Evolutionary conservation across 208 protist genomes (phyloP), one percentile per base, ranked within the genome.

Genomic region (Leishmania lainsoni): DNA sequence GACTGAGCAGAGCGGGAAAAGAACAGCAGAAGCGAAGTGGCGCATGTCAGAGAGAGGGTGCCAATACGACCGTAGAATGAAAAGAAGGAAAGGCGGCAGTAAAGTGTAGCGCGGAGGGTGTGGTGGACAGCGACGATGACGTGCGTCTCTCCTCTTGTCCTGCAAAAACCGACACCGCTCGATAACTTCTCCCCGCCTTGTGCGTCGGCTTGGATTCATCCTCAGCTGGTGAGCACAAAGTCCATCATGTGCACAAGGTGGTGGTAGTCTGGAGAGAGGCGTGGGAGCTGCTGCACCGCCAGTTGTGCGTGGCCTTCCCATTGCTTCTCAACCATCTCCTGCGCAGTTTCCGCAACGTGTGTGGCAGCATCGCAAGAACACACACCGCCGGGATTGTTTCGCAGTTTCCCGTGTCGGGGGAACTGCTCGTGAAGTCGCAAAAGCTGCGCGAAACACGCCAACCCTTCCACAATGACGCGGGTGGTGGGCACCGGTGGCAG

Each of bases 241-340:
- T 52, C 52, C 32, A 85, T 51, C n/a, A 81, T 6, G 14, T 59
- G 76, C 42, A 80, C 78, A 66, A 63, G 51, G 49, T 73, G 74
- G 35, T 52, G 22, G 66, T 82, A 77, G 66, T 51, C 42, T 8
- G 5, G n/a, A 56, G 32, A 17, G 1, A 86, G 52, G 39, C 76
- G 42, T n/a, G 45, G 35, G 9, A 80, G 42, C 45, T 65, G 63
- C 12, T 16, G 71, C 51, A 78, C 54, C 5, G 49, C 74, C 42
- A 42, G 45, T 22, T 49, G 39, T 16, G 78, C 65, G 51, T 79
- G 74, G 16, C 61, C 72, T n/a, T 70, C 72, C 81, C 81, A 85
- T 39, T 79, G 81, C 29, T 76, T 74, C 70, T 66, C 69, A 54
- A 65, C 14, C 17, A 48, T 61, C 35, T 5, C 56, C 32, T 77